phyloP scores from a whole-genome alignment of 345 rosid species.

The Salix purpurea region DNA sequence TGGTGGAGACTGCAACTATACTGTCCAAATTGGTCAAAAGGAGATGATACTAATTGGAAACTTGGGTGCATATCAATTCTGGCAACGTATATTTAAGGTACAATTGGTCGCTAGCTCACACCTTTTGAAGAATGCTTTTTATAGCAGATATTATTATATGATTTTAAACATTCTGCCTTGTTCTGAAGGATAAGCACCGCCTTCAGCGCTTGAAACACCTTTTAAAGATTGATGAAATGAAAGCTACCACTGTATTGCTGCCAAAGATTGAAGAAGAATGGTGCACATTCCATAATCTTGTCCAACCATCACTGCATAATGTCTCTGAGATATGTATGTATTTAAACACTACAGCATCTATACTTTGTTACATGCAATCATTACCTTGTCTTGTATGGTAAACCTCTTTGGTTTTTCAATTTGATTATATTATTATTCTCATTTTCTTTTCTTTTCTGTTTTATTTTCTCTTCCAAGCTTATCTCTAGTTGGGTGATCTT shows the following conservation, averaged over 20 bases:
- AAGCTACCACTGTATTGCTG: conserved; percentile 28
- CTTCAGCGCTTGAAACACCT: conserved; percentile 52
- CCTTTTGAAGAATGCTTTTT: conserved; percentile 1
- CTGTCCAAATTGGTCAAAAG: conserved; percentile 47
- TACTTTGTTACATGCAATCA: neutral
- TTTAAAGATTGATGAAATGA: conserved; percentile 33
- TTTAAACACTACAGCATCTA: conserved; percentile 4
- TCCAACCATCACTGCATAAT: conserved; percentile 63
- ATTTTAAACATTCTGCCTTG: conserved; percentile 18
- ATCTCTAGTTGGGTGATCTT: neutral
- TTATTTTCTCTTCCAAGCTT: conserved; percentile 8
- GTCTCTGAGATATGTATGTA: conserved; percentile 71
- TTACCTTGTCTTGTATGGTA: conserved; percentile 7
- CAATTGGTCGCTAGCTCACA: conserved; percentile 6
- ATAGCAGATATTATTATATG: neutral
- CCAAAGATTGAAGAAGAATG: conserved; percentile 78
- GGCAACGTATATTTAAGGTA: conserved; percentile 84
- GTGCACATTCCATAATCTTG: conserved; percentile 76
- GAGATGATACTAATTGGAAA: conserved; percentile 63
- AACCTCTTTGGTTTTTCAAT: neutral
- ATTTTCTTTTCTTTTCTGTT: conserved; percentile 1
- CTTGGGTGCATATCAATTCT: conserved; percentile 75
- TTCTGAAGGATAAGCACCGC: conserved; percentile 68
- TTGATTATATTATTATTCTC: neutral
- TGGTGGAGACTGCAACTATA: conserved; percentile 39